Conservation (phyloP, 2,329 filamentous ascomycete genomes). For the Aphanoascus verrucosus region DNA sequence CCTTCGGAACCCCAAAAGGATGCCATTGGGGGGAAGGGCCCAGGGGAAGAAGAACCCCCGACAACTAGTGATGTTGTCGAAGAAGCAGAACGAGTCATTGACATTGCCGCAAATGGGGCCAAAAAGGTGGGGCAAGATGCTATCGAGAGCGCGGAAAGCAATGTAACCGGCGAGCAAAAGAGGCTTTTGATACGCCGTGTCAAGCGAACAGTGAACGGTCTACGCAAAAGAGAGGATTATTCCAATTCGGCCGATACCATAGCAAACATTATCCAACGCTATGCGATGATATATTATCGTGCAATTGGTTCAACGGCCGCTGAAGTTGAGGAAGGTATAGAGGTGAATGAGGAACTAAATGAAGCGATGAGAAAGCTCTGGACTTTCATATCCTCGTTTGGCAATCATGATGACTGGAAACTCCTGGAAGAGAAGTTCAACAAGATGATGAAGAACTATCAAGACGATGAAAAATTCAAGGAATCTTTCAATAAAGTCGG, state of each 20-base stretch:
- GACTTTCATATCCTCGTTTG: conserved; percentile 69
- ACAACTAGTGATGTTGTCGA: conserved; percentile 52
- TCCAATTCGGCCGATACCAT: conserved; percentile 74
- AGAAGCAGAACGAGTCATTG: conserved; percentile 45
- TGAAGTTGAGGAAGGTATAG: conserved; percentile 57
- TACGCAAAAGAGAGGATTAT: conserved; percentile 71
- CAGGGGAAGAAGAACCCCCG: conserved; percentile 41
- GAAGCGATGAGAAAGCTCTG: conserved; percentile 69
- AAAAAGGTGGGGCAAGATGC: conserved; percentile 45
- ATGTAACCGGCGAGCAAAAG: conserved; percentile 60
- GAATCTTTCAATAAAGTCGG: conserved; percentile 62
- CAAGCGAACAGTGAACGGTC: conserved; percentile 61
- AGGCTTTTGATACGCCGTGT: conserved; percentile 63
- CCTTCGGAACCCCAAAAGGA: conserved; percentile 52
- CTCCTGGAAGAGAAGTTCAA: conserved; percentile 58
- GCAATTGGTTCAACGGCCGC: conserved; percentile 57
- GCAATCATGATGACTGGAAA: conserved; percentile 64
- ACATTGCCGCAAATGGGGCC: conserved; percentile 27
- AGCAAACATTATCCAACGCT: conserved; percentile 63
- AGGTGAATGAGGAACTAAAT: conserved; percentile 64
- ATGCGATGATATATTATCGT: conserved; percentile 65
- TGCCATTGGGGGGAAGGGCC: conserved; percentile 37
- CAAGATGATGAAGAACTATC: conserved; percentile 50
- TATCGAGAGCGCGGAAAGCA: conserved; percentile 60
- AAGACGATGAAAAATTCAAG: conserved; percentile 70